Base-by-base conservation (phyloP, 2,329 filamentous ascomycete species). In the Beauveria medogensis region DNA sequence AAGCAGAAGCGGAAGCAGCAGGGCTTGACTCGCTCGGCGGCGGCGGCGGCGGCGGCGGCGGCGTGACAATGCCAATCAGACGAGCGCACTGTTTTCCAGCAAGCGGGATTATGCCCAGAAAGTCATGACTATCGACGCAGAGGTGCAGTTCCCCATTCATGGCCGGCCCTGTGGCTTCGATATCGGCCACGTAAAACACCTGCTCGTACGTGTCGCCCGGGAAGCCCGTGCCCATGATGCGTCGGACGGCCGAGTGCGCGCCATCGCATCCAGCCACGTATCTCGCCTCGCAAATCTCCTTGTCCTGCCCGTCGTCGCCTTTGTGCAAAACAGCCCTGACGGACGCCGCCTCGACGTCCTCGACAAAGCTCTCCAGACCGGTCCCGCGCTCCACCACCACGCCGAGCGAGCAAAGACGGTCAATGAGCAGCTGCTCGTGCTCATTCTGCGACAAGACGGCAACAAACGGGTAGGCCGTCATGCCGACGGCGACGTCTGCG, bases 211-310 rank as follows among this genome's bases (percentile, higher is more conserved):
- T 59, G 16, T 52, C 50, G 41, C 60, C 60, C 1, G 60, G 50
- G 24, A 62, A 62, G 14, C 37, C 22, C 28, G 55, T 20, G 28
- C 24, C 51, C 1, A 55, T 20, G 3, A 3, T 5, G 1, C 26
- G 55, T 16, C 60, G 41, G 5, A 62, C 60, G 1, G 24, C 50
- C 2, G 60, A 62, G 14, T 55, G 60, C 16, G 60, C 55, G 22
- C 60, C 60, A 14, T 62, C 60, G 12, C 60, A 62, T 5, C 60
- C 60, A 24, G 60, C 60, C 26, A 62, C 50, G 16, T 59, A 62
- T 28, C 22, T 50, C 3, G 55, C 41, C n/a, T 50, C 20, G 22
- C 48, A 54, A 0, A 8, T 34, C 3, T 59, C 48, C 14, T 12
- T 24, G 12, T 5, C 30, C 24, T 12, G 5, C 3, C 43, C 55